These are phyloP conservation scores for Linnemannia zychae DNA, from an alignment of 192 early-diverging fungal genomes.

Conservation along the genomic window DNA sequence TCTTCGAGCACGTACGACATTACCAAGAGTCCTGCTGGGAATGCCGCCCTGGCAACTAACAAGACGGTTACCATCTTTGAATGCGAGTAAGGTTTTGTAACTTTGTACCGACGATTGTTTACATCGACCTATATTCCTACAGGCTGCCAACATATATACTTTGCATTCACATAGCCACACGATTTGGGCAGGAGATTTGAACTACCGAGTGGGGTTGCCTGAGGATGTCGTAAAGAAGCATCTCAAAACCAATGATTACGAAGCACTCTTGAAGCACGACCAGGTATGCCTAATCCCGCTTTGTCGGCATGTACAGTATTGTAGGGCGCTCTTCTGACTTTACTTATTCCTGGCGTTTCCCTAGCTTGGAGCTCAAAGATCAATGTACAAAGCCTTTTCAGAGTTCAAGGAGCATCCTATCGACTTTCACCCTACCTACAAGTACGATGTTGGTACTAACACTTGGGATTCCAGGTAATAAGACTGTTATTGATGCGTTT, in stretches of 20 bases:
- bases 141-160: not conserved
- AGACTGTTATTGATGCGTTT: not conserved
- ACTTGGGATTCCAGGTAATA: constrained; percentile 82
- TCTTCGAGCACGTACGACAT: constrained; percentile 38
- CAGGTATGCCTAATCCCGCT: constrained; percentile 64
- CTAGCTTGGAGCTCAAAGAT: constrained; percentile 75
- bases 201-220: constrained; percentile 85
- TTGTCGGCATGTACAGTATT: no score
- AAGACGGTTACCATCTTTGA: constrained; percentile 71
- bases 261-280: constrained; percentile 82
- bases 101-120: no score
- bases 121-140: not conserved
- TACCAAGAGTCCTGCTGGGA: constrained; percentile 45
- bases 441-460: constrained; percentile 88
- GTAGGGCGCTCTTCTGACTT: not conserved
- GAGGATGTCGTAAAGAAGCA: constrained; percentile 71
- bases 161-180: constrained; percentile 66
- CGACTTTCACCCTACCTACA: constrained; percentile 91
- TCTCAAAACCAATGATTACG: constrained; percentile 68
- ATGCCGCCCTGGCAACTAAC: constrained; percentile 24
- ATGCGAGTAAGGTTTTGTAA: constrained; percentile 65
- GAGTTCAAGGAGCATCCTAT: constrained; percentile 88
- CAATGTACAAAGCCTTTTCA: constrained; percentile 78
- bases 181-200: constrained; percentile 96
- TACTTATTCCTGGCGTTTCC: not conserved